Base-by-base conservation (phyloP, 148 eudicot genomes). In the Salicornia ramosissima region DNA sequence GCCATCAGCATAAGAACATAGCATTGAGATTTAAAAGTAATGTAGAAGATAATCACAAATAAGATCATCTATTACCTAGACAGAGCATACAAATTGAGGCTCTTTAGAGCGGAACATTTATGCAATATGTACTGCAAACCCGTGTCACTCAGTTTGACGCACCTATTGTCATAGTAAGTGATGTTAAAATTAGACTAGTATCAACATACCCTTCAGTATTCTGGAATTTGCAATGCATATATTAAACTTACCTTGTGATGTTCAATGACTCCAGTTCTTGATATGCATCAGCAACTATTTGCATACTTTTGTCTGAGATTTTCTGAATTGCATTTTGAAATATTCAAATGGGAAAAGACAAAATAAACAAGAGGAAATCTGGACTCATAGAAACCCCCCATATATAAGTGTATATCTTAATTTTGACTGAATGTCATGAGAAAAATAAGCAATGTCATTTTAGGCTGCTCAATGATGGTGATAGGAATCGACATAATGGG, bases 61-160 rank as follows among this genome's bases (percentile, higher is more conserved):
- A 29, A 49, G 62, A 39, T 60, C 36, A 42, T 0, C 6, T 31
- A 14, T 68, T 72, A 90, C 96, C 98, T 81, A 54, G 98, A 93
- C 75, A 90, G 86, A 62, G 98, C 96, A 69, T 93, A 93, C 67
- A 93, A 83, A 79, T 93, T 93, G 69, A 93, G 84, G 80, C 80
- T 85, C 51, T 64, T 78, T 67, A 93, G 96, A 43, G 83, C 78
- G 65, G 86, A 76, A 77, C 96, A 88, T 24, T 85, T 84, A 72
- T 72, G 68, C 78, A 93, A 52, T 80, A 93, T 81, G 79, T 73
- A 82, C 73, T 77, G 79, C 83, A 93, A 83, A 71, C 98, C 98
- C 62, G 39, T 56, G 74, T 93, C 98, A 53, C 84, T 90, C 70
- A 90, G 65, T 78, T 85, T 93, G 86, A 90, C 52, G 76, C 98